Evolutionary conservation across 1,284 basidiomycete species (phyloP).

Genomic region (Leccinum subspadiceum): DNA sequence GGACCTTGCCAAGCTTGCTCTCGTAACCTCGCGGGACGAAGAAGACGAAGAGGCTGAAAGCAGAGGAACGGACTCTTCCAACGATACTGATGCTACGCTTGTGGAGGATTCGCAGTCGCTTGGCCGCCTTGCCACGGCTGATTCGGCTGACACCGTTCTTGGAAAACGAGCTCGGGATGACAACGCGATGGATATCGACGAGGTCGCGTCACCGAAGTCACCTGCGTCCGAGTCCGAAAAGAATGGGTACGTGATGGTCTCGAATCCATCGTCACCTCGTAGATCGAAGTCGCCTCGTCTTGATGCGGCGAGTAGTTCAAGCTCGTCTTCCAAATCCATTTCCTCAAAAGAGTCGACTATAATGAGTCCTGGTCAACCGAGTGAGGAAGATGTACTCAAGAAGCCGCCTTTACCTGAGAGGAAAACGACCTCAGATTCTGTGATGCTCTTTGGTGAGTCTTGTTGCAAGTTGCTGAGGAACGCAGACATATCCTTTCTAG

Average conservation of each 20-base stretch:
- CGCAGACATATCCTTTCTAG: slow-evolving; percentile 32
- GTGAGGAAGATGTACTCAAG: slow-evolving; percentile 33
- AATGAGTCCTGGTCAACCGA: slow-evolving; percentile 26
- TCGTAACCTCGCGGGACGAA: slow-evolving; percentile 88
- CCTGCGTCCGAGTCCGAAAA: slow-evolving; percentile 38
- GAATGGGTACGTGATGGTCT: slow-evolving; percentile 50
- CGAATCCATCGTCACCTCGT: slow-evolving; percentile 40
- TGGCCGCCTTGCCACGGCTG: slow-evolving; percentile 21
- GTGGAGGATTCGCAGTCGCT: slow-evolving; percentile 64
- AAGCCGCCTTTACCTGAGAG: slow-evolving; percentile 64
- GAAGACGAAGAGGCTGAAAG: slow-evolving; percentile 78
- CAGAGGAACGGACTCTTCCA: slow-evolving; percentile 73
- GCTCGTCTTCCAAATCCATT: slow-evolving; percentile 28
- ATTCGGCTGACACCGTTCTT: slow-evolving; percentile 55
- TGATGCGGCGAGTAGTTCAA: slow-evolving; percentile 32
- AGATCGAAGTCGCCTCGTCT: slow-evolving; percentile 39
- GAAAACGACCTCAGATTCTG: slow-evolving; percentile 62
- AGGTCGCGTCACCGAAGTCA: slow-evolving; percentile 35
- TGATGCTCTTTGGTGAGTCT: slow-evolving; percentile 85
- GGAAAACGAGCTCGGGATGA: slow-evolving; percentile 68
- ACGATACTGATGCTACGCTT: slow-evolving; percentile 80
- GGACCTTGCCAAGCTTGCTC: slow-evolving; percentile 89
- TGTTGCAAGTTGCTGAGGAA: neutral
- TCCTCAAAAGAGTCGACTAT: slow-evolving; percentile 46
- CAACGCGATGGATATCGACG: slow-evolving; percentile 51